Conservation (phyloP, 805 yeast genomes). For the Candida silvicultrix region DNA sequence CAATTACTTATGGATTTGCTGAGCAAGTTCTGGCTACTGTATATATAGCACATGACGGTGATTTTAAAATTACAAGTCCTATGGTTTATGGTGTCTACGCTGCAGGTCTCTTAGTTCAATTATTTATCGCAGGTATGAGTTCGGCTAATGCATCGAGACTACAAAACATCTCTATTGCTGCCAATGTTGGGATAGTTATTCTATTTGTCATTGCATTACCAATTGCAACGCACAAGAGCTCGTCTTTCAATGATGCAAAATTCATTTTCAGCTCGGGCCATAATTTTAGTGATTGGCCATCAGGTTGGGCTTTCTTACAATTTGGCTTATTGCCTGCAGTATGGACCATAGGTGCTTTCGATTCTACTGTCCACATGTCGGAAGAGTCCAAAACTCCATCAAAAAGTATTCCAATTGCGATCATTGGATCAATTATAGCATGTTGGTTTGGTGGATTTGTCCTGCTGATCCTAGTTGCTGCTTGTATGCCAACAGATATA, state of each 20-base stretch:
- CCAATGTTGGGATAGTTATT: constrained; percentile 43
- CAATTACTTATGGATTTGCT: constrained; percentile 61
- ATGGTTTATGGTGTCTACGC: constrained; percentile 56
- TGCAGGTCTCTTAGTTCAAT: constrained; percentile 45
- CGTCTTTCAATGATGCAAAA: constrained; percentile 37
- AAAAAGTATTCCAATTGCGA: constrained; percentile 59
- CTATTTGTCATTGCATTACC: constrained; percentile 55
- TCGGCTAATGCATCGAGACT: constrained; percentile 46
- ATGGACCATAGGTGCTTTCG: constrained; percentile 74
- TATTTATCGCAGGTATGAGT: constrained; percentile 43
- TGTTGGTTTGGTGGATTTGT: constrained; percentile 55
- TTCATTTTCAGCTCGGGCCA: constrained; percentile 47
- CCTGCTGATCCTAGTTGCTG: constrained; percentile 45
- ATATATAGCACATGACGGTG: constrained; percentile 30
- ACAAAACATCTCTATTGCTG: constrained; percentile 47
- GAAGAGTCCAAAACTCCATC: constrained; percentile 64
- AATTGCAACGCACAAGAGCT: constrained; percentile 34
- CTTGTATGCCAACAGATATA: constrained; percentile 44
- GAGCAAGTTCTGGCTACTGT: constrained; percentile 49
- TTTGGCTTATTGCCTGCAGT: constrained; percentile 54
- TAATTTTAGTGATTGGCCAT: constrained; percentile 46
- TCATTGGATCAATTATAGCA: constrained; percentile 45
- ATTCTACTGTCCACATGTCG: constrained; percentile 63
- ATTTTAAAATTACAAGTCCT: constrained; percentile 46
- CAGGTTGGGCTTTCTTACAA: constrained; percentile 49